Conservation (phyloP, 2,329 filamentous ascomycete genomes). For the Mycogone perniciosa region DNA sequence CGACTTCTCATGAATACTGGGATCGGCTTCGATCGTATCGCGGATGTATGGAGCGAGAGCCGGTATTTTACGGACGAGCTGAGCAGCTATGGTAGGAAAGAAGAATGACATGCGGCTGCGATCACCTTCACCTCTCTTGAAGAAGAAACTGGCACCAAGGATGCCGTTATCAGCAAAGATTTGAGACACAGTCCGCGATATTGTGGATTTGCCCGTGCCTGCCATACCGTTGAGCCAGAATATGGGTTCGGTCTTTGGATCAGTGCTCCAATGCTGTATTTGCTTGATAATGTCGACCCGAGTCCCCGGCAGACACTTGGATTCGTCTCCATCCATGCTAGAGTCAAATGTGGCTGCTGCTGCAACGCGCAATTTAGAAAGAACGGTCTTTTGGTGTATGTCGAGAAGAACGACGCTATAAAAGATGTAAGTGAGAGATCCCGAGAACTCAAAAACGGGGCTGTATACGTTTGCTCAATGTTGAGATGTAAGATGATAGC, state of each 20-base stretch:
- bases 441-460: not conserved
- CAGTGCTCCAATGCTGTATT: constrained; percentile 21
- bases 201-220: constrained; percentile 35
- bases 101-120: constrained; percentile 29
- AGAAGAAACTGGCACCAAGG: constrained; percentile 38
- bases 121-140: constrained; percentile 36
- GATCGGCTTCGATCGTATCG: constrained; percentile 26
- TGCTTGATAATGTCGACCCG: constrained; percentile 24
- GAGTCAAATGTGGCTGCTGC: constrained; percentile 29
- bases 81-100: constrained; percentile 33
- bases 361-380: constrained; percentile 19
- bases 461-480: constrained; percentile 7
- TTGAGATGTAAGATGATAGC: constrained; percentile 6
- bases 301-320: constrained; percentile 26
- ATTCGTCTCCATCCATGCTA: constrained; percentile 21
- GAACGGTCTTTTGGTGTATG: constrained; percentile 18
- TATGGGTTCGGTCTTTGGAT: constrained; percentile 18
- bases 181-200: constrained; percentile 25
- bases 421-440: not conserved
- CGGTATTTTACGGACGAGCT: constrained; percentile 26
- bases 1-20: constrained; percentile 21
- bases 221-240: constrained; percentile 35
- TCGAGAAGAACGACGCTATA: constrained; percentile 2
- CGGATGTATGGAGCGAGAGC: constrained; percentile 21
- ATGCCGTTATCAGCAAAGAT: constrained; percentile 2